Percentiles rank a stretch among this genome's conserved stretches.
Conservation (phyloP, 148 eudicot genomes). For the Polygonum maritimum region DNA sequence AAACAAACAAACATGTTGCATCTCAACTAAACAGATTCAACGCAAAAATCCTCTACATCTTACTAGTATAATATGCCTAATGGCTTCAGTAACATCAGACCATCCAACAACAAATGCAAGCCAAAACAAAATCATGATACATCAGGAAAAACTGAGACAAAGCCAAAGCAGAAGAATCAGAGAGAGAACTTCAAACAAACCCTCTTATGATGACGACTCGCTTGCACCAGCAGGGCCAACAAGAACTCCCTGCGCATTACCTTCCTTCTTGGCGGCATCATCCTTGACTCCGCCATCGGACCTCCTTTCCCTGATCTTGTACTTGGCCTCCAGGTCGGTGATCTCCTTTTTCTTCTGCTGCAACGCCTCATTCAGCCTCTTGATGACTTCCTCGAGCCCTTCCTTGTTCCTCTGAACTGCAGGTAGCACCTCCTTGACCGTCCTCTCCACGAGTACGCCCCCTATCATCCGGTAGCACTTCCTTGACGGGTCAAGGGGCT, state of each 20-base stretch:
- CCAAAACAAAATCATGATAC: not conserved
- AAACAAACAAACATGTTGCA: not conserved
- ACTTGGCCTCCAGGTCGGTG: slow-evolving; percentile 68
- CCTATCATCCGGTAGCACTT: slow-evolving; percentile 90
- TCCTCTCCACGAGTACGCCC: slow-evolving; percentile 89
- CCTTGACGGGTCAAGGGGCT: slow-evolving; percentile 79
- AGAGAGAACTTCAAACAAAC: not conserved
- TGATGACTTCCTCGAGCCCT: slow-evolving; percentile 79
- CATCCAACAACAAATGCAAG: not conserved
- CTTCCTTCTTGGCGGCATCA: slow-evolving; percentile 59
- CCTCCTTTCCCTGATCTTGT: slow-evolving; percentile 72
- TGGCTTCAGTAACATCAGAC: not conserved
- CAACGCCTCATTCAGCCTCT: slow-evolving; percentile 62
- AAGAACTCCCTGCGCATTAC: slow-evolving; percentile 86
- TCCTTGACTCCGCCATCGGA: slow-evolving; percentile 53
- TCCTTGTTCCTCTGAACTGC: slow-evolving; percentile 84
- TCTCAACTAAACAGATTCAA: not conserved
- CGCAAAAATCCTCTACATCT: not conserved
- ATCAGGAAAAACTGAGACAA: not conserved
- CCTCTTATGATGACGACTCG: slow-evolving; percentile 23
- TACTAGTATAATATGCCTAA: not conserved
- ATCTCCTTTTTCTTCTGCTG: slow-evolving; percentile 82
- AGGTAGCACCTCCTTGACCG: slow-evolving; percentile 81
- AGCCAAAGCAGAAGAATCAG: not conserved
- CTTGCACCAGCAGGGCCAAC: slow-evolving; percentile 69